These are phyloP conservation scores for Tripterygium wilfordii DNA, from an alignment of 177 flowering plant species.

Conservation along the genomic window DNA sequence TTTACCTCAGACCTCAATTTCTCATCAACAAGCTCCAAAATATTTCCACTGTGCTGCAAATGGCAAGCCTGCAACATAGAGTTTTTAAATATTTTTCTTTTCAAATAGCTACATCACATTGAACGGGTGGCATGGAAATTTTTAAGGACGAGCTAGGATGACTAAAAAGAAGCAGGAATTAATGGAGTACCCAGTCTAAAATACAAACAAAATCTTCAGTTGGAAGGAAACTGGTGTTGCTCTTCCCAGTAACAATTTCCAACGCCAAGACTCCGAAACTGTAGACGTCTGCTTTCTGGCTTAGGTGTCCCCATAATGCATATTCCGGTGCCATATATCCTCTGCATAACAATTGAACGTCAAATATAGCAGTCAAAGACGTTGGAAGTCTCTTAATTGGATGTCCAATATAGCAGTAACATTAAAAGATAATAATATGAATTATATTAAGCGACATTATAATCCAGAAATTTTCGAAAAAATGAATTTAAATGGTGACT, in stretches of 20 bases:
- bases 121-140: not conserved
- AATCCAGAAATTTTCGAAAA: not conserved
- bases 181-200: constrained; percentile 56
- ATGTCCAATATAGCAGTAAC: too few species aligned
- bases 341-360: constrained; percentile 34
- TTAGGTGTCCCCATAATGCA: constrained; percentile 66
- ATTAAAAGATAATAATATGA: not conserved
- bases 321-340: constrained; percentile 84
- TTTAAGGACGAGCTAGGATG: not conserved
- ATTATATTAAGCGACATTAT: not conserved
- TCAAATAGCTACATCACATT: not conserved
- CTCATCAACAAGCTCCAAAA: constrained; percentile 41
- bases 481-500: constrained; percentile 14
- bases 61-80: constrained; percentile 23
- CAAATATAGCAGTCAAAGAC: too few species aligned
- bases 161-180: not conserved
- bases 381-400: too few species aligned
- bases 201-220: constrained; percentile 40
- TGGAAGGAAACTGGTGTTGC: constrained; percentile 46
- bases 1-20: constrained; percentile 25
- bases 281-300: constrained; percentile 75
- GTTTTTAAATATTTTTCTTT: not conserved
- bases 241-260: constrained; percentile 64
- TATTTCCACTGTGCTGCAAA: constrained; percentile 25
- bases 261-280: constrained; percentile 70